Evolutionary conservation across 176 grass and related monocot species (phyloP).

Genomic region (Rhynchospora tenuis): DNA sequence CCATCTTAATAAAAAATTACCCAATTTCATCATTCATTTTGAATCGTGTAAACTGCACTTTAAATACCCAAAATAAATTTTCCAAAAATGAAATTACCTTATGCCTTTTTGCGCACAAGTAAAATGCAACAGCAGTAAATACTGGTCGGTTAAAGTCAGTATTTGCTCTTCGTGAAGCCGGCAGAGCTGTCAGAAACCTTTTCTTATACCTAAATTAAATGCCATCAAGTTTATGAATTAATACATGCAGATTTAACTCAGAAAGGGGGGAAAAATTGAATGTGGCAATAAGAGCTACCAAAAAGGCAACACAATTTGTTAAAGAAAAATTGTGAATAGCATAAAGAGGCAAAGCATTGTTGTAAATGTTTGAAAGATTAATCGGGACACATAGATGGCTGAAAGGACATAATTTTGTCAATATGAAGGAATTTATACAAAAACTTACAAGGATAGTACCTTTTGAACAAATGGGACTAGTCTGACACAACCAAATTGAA

Average conservation of each 20-base stretch:
- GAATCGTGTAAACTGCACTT: neutral
- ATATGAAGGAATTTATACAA: neutral
- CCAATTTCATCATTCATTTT: neutral
- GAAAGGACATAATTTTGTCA: neutral
- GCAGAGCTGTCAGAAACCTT: constrained; percentile 66
- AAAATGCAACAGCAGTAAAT: constrained; percentile 82
- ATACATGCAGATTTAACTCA: neutral
- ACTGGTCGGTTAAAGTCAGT: constrained; percentile 81
- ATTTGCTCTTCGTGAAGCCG: constrained; percentile 61
- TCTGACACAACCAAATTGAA: constrained; percentile 92
- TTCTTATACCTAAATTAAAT: constrained; percentile 69
- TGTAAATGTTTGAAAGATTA: neutral
- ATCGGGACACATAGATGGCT: neutral
- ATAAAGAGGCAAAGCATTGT: neutral
- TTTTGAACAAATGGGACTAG: constrained; percentile 87
- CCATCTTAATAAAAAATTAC: neutral
- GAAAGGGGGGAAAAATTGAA: neutral
- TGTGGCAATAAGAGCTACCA: neutral
- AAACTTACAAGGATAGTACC: constrained; percentile 65
- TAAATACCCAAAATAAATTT: neutral
- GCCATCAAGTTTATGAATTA: neutral
- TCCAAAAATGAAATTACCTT: constrained; percentile 42
- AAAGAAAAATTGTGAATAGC: neutral
- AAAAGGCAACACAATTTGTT: neutral
- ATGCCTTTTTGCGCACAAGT: constrained; percentile 89